These are phyloP conservation scores for Pyrenophora tritici-repentis DNA, from an alignment of 2,329 filamentous ascomycete species.

Conservation along the genomic window DNA sequence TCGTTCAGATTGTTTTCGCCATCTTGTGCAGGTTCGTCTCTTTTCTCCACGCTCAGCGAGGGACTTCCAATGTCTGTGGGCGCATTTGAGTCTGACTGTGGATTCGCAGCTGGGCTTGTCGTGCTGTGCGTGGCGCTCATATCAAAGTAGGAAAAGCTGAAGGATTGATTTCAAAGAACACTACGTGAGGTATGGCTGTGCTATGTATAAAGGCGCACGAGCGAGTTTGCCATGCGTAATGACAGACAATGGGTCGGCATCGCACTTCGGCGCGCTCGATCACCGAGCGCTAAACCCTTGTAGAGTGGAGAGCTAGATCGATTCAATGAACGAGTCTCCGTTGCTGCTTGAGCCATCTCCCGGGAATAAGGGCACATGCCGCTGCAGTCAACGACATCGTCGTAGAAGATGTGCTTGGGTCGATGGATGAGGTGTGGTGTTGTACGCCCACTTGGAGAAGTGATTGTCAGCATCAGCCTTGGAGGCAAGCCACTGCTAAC, in stretches of 20 bases:
- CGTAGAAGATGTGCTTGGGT: too few relatives aligned
- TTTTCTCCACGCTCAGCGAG: constrained; percentile 22
- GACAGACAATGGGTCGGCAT: constrained; percentile 1
- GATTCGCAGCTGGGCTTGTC: background rate
- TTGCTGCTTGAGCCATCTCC: background rate
- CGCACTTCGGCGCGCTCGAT: constrained; percentile 8
- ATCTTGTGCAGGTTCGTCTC: constrained; percentile 9
- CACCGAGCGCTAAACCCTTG: constrained; percentile 10
- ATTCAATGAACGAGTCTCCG: background rate
- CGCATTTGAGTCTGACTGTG: constrained; percentile 3
- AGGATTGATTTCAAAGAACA: background rate
- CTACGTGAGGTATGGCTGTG: background rate
- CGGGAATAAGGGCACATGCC: background rate
- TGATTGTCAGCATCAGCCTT: background rate
- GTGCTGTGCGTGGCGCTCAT: constrained; percentile 15
- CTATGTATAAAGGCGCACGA: constrained; percentile 3
- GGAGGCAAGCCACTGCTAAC: too few relatives aligned
- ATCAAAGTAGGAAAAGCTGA: background rate
- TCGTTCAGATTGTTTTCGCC: constrained; percentile 4
- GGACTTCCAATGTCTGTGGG: constrained; percentile 15
- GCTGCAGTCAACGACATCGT: too few relatives aligned
- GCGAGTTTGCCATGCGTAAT: background rate
- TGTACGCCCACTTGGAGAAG: background rate
- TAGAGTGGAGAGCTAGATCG: constrained; percentile 14
- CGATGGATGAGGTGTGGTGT: too few relatives aligned